Base-by-base conservation (phyloP, 2,329 filamentous ascomycete genomes). In the Colletotrichum sp. region DNA sequence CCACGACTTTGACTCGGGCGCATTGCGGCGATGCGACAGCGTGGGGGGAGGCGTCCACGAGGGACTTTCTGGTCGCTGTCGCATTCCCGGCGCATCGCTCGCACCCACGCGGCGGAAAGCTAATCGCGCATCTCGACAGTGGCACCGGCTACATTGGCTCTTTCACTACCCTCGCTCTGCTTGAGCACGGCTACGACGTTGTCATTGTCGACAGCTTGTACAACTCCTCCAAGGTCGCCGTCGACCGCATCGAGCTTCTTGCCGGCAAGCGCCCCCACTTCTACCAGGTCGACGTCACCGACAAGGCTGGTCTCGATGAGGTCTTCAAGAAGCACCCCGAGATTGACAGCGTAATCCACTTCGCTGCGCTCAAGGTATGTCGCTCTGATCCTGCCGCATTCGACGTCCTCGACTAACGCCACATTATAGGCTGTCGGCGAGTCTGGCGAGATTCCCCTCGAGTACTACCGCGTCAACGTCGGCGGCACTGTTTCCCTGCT, bases 71-170 rank as follows among this genome's bases (percentile, higher is more conserved):
- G 21, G 59, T 43, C 71, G 30, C 38, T 62, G 58, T 62, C 64
- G 61, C 73, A 56, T 32, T 36, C 69, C 28, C 32, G 70, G 65
- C 74, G 71, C 70, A 74, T 55, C 14, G 8, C 52, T 56, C 36
- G 48, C 12, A 59, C 69, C n/a, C 7, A 43, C 56, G 34, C 56
- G 52, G 56, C 56, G 26, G 28, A 21, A 66, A 14, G 61, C 74
- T 76, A 71, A 76, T 48, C 71, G 58, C 71, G 30, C 34, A 56
- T 58, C 52, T 36, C 59, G 59, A 75, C 84, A 98, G 97, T 91
- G 97, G 97, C 83, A 98, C 96, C 79, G 97, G 97, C 88, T 99
- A 99, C 90, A 99, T 99, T 86, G 97, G 97, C 84, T 98, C 96
- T 66, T 98, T 98, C 90, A 99, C 97, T 77, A 90, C 95, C 72